Conservation (phyloP, 768 basidiomycete species). For the Leccinellum rugosiceps region DNA sequence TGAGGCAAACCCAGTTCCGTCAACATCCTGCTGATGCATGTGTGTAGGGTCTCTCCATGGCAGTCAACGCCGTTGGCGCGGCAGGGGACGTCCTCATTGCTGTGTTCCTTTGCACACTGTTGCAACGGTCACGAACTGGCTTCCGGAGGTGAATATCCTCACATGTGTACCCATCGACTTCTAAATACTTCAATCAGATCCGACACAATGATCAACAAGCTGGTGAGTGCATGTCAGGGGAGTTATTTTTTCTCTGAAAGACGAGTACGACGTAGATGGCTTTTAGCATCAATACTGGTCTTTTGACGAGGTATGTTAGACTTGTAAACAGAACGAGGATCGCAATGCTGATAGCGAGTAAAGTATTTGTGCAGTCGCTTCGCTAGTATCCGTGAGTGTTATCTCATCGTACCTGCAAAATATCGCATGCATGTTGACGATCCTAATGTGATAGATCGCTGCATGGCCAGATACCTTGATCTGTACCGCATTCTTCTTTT, state of each 20-base stretch:
- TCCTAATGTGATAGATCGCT: not conserved
- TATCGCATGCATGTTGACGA: not conserved
- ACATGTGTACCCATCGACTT: too few species aligned
- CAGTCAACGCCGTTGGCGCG: not conserved
- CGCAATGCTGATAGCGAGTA: not conserved
- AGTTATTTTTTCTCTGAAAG: too few species aligned
- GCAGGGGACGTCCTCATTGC: not conserved
- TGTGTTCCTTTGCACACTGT: not conserved
- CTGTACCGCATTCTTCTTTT: not conserved
- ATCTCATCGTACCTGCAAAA: not conserved
- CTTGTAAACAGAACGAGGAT: not conserved
- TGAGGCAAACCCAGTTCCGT: too few species aligned
- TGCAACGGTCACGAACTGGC: too few species aligned
- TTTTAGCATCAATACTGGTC: too few species aligned
- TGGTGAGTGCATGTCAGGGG: too few species aligned
- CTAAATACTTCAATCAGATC: too few species aligned
- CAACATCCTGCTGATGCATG: not conserved
- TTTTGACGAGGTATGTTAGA: not conserved
- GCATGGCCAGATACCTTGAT: not conserved
- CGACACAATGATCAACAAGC: too few species aligned
- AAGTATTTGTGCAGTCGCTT: not conserved
- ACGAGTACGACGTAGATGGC: too few species aligned
- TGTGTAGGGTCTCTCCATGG: not conserved
- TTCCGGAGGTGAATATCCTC: too few species aligned
- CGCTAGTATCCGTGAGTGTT: not conserved